Base-by-base conservation (phyloP, 2,329 filamentous ascomycete species). In the Botrytis elliptica region DNA sequence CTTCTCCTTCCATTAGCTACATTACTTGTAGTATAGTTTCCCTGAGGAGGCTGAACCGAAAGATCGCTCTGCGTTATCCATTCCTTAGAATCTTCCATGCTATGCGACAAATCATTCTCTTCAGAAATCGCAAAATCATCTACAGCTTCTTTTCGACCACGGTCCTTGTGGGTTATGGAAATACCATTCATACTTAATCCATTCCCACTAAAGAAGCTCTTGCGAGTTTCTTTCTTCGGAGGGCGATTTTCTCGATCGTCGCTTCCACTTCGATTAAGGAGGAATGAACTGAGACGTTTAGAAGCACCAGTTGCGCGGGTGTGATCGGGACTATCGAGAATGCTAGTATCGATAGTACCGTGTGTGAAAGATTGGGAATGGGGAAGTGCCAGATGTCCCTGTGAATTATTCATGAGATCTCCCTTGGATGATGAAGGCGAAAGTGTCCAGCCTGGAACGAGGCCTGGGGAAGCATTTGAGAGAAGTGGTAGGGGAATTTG, bases 401-500 rank as follows among this genome's bases (percentile, higher is more conserved):
- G 73, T 57, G 70, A 59, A 77, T 79, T 63, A 74, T 74, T 65
- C 55, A 70, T 20, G 75, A 79, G 18, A 63, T 68, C 57, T 46
- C 70, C 44, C 55, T 74, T 57, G 71, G 59, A 65, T 68, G 70
- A 52, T 36, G 72, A 69, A 29, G 60, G 29, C 44, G 76, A 74
- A 49, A 80, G 75, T 25, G 75, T 71, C 79, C 79, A 82, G 36
- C 84, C 83, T 70, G 82, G 81, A n/a, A 82, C 80, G 6, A 80
- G 77, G 7, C 79, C 81, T 29, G 86, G 63, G 9, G 85, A 25
- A 83, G 83, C 10, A 80, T 49, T 72, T 25, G 66, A 73, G 44
- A 73, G 82, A 60, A 83, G 84, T 1, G 83, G 83, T 67, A 84
- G 85, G 2, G 84, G 84, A 18, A 88, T 88, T 3, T 87, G 86